phyloP scores from a whole-genome alignment of 2,329 filamentous ascomycete genomes.

The Parastagonospora nodorum region DNA sequence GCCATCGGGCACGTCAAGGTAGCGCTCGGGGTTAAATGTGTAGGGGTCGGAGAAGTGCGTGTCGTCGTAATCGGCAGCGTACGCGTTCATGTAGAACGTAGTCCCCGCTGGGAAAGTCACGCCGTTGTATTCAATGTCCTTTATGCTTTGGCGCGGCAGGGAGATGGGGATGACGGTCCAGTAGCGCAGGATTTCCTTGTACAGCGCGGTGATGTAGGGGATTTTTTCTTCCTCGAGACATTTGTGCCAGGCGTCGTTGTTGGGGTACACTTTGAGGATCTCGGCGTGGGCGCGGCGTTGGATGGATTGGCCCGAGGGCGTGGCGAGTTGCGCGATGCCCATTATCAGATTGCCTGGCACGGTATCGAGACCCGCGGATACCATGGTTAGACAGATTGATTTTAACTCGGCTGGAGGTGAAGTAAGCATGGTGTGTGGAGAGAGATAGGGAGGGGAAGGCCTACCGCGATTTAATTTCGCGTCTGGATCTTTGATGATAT shows the following conservation, averaged over 20 bases:
- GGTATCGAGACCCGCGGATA: conserved; percentile 80
- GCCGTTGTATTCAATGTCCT: conserved; percentile 72
- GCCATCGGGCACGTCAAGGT: conserved; percentile 57
- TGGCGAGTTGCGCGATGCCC: conserved; percentile 77
- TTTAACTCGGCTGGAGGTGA: conserved; percentile 69
- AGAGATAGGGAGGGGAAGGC: conserved; percentile 12
- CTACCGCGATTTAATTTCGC: conserved; percentile 70
- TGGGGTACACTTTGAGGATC: conserved; percentile 72
- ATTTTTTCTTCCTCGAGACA: conserved; percentile 76
- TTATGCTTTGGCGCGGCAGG: conserved; percentile 73
- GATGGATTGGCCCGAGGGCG: conserved; percentile 68
- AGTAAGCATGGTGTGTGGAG: conserved; percentile 3
- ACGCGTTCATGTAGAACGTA: conserved; percentile 79
- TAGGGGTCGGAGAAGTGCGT: conserved; percentile 68
- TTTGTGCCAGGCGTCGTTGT: conserved; percentile 76
- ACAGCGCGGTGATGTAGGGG: conserved; percentile 75
- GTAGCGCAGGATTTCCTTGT: conserved; percentile 78
- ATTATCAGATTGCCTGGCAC: conserved; percentile 80
- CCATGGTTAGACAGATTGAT: conserved; percentile 81
- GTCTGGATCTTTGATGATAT: conserved; percentile 72
- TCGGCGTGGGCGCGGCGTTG: conserved; percentile 72
- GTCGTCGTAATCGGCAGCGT: conserved; percentile 74
- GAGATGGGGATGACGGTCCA: conserved; percentile 82
- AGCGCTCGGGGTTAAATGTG: conserved; percentile 72
- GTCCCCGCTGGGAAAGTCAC: conserved; percentile 73